Base-by-base conservation (phyloP, 1,284 basidiomycete species). In the Malassezia obtusa region DNA sequence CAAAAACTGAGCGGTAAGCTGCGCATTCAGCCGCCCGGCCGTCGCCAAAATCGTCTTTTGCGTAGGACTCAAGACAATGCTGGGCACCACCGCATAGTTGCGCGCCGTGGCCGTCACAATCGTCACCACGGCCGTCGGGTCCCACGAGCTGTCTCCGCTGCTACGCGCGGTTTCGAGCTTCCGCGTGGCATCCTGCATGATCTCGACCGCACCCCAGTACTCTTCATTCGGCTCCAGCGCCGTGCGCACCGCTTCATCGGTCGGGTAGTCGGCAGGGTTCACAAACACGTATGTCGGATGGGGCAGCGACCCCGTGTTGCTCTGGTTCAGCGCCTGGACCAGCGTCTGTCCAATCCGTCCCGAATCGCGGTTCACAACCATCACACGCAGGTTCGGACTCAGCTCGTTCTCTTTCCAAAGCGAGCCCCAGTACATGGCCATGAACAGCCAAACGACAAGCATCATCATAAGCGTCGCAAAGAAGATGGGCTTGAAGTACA, bases 391-490 rank as follows among this genome's bases (percentile, higher is more conserved):
- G 17, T 64, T 59, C 24, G 62, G 61, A 1, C 63, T 60, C 12
- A 55, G 49, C 15, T 63, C 61, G 19, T 43, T 37, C 33, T 59
- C 57, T 33, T 62, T 60, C 50, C 58, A 72, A 1, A 72, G 49
- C 0, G 62, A 63, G 17, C 63, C 70, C 70, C 68, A 71, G 56
- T 69, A 68, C 44, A 72, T 65, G 6, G 60, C 64, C 65, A 69
- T 33, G 64, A 59, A 24, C 52, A 22, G 15, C 39, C 50, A 58
- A 46, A 72, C 52, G 7, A 65, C 19, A 15, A 65, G 0, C 11
- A 59, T 58, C 6, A 69, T 60, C 4, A 64, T 7, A n/a, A 65
- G 1, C 0, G 60, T 60, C 1, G 52, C 35, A 4, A 44, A 17
- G 4, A 46, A 52, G 7, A 69, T 52, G 1, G 56, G 61, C 2